A percentile compares a stretch with the other conserved stretches of the same genome.
Conservation (phyloP, 108 stramenopile species). For the Skeletonema marinoi region DNA sequence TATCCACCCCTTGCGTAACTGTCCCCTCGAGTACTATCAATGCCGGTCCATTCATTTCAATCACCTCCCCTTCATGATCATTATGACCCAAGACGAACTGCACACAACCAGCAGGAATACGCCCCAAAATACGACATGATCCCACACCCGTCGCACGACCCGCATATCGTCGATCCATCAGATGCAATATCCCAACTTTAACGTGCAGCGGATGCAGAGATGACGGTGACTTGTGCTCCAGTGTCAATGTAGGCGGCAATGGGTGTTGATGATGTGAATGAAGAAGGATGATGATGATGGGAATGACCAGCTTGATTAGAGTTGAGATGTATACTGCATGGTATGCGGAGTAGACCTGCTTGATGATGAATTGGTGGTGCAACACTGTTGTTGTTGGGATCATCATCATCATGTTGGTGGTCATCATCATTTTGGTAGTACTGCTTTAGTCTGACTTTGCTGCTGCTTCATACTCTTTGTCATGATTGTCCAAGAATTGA, state of each 20-base stretch:
- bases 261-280: constrained; percentile 18
- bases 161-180: constrained; percentile 68
- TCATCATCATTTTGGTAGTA: neutral
- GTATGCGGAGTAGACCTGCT: neutral
- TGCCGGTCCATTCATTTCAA: constrained; percentile 52
- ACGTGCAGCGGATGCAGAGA: constrained; percentile 46
- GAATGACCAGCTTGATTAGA: neutral
- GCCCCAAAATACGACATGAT: constrained; percentile 57
- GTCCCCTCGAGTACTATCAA: constrained; percentile 59
- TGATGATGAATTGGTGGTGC: neutral
- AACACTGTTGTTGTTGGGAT: neutral
- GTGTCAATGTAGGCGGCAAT: constrained; percentile 65
- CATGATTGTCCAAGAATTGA: neutral
- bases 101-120: constrained; percentile 57
- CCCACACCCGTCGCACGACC: constrained; percentile 71
- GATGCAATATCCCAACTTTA: constrained; percentile 53
- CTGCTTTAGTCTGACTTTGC: neutral
- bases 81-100: constrained; percentile 36
- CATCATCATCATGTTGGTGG: neutral
- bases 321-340: neutral
- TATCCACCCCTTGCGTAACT: constrained; percentile 54
- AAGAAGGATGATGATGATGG: neutral
- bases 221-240: constrained; percentile 69
- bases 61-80: neutral
- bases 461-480: neutral